A percentile compares a stretch with the other conserved stretches of the same genome.
phyloP scores from a whole-genome alignment of 257 asterid species.

The Vinca minor region DNA sequence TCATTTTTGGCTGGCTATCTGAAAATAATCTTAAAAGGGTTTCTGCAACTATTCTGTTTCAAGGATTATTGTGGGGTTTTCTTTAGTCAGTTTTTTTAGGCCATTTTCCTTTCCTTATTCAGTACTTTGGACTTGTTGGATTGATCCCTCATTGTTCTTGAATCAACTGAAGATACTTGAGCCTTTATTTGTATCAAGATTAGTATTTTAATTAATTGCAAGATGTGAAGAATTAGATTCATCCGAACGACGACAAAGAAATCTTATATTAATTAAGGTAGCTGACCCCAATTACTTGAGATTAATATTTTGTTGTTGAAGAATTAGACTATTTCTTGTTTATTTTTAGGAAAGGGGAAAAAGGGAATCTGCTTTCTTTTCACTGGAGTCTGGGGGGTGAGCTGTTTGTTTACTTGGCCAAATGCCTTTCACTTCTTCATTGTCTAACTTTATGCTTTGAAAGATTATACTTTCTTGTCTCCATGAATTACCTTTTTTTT shows the following conservation, averaged over 20 bases:
- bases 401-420: slow-evolving; percentile 57
- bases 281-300: no score
- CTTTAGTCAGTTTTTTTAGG: slow-evolving; percentile 25
- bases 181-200: slow-evolving; percentile 1
- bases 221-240: slow-evolving; percentile 18
- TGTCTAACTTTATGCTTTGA: slow-evolving; percentile 54
- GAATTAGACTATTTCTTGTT: slow-evolving; percentile 10
- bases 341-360: slow-evolving; percentile 18
- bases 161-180: slow-evolving; percentile 14
- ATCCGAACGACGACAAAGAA: no score
- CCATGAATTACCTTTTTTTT: slow-evolving; percentile 33
- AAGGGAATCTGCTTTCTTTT: slow-evolving; percentile 86
- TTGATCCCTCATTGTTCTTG: slow-evolving; percentile 18
- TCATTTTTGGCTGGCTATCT: slow-evolving; percentile 38
- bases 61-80: slow-evolving; percentile 44
- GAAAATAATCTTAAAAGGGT: slow-evolving; percentile 45
- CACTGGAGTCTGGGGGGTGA: slow-evolving; percentile 35
- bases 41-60: slow-evolving; percentile 34
- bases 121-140: slow-evolving; percentile 12
- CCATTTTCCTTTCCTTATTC: slow-evolving; percentile 10
- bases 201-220: slow-evolving; percentile 7
- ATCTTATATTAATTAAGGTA: no score
- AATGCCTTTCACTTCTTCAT: slow-evolving; percentile 37
- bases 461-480: slow-evolving; percentile 61
- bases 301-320: no score